Conservation (phyloP, 2,329 filamentous ascomycete genomes). For the Colletotrichum sp. region DNA sequence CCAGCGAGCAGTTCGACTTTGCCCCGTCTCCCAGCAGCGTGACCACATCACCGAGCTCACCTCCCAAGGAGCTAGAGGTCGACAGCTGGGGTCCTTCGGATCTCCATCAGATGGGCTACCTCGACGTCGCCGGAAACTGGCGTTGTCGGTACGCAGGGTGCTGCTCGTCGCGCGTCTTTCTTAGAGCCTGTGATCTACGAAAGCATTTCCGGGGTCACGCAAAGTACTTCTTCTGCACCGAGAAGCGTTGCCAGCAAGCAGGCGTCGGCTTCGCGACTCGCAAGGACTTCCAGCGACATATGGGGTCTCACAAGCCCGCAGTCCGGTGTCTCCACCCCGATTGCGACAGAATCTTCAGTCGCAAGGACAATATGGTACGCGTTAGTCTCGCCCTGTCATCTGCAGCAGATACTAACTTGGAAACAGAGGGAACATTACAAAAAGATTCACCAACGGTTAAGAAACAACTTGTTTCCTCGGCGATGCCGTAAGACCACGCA, state of each 20-base stretch:
- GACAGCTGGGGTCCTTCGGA: neutral
- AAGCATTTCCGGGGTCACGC: slow-evolving; percentile 15
- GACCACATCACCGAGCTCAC: neutral
- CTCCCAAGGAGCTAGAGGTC: neutral
- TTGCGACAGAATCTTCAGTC: slow-evolving; percentile 13
- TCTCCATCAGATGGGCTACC: slow-evolving; percentile 10
- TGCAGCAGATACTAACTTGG: neutral
- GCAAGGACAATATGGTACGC: slow-evolving; percentile 13
- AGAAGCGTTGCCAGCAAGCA: slow-evolving; percentile 7
- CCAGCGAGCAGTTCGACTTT: neutral
- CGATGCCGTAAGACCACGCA: neutral
- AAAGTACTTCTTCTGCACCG: slow-evolving; percentile 19
- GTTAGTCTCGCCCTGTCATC: neutral
- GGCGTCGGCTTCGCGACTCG: slow-evolving; percentile 12
- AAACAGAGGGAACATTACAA: slow-evolving; percentile 13
- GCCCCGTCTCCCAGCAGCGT: neutral
- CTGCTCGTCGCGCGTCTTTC: slow-evolving; percentile 11
- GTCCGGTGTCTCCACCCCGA: slow-evolving; percentile 7
- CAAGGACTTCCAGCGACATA: slow-evolving; percentile 15
- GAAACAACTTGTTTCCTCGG: slow-evolving; percentile 3
- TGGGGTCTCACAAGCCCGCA: slow-evolving; percentile 16
- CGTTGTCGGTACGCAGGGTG: slow-evolving; percentile 10
- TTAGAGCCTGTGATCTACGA: slow-evolving; percentile 6
- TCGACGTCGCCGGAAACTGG: slow-evolving; percentile 14
- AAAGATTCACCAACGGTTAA: slow-evolving; percentile 13